A percentile compares a stretch with the other conserved stretches of the same genome.
Conservation (phyloP, 2,329 filamentous ascomycete species). For the Periconia digitata region DNA sequence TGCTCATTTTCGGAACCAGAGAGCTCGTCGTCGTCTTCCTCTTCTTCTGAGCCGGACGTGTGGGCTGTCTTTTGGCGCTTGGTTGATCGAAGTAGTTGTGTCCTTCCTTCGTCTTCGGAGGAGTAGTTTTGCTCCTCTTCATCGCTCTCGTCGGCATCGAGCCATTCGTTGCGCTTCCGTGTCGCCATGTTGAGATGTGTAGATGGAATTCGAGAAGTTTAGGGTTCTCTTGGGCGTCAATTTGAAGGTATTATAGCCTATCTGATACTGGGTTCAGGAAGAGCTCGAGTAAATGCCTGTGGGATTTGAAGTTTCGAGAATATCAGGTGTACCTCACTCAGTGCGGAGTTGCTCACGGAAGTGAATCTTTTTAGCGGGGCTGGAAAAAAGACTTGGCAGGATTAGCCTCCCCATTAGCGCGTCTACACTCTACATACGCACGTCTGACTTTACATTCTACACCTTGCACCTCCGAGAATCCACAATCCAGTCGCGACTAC, state of each 20-base stretch:
- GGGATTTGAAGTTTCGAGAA: no score
- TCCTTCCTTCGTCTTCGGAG: constrained; percentile 70
- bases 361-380: constrained; percentile 27
- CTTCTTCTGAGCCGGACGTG: constrained; percentile 32
- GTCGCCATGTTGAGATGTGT: constrained; percentile 58
- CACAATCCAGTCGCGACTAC: constrained; percentile 11
- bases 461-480: background rate
- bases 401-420: background rate
- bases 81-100: constrained; percentile 53
- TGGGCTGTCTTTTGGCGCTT: constrained; percentile 66
- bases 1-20: constrained; percentile 22
- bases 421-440: background rate
- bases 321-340: no score
- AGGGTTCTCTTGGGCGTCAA: no score
- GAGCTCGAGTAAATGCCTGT: no score
- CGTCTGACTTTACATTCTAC: background rate
- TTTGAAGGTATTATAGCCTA: no score
- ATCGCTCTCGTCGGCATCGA: constrained; percentile 55
- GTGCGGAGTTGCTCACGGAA: constrained; percentile 17
- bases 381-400: constrained; percentile 8
- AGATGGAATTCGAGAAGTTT: background rate
- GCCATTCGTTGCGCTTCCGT: constrained; percentile 72
- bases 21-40: constrained; percentile 30
- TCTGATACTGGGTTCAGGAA: no score
- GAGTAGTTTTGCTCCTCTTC: constrained; percentile 58